Conservation (phyloP, 805 yeast genomes). For the Isabelozyma gotoi region DNA sequence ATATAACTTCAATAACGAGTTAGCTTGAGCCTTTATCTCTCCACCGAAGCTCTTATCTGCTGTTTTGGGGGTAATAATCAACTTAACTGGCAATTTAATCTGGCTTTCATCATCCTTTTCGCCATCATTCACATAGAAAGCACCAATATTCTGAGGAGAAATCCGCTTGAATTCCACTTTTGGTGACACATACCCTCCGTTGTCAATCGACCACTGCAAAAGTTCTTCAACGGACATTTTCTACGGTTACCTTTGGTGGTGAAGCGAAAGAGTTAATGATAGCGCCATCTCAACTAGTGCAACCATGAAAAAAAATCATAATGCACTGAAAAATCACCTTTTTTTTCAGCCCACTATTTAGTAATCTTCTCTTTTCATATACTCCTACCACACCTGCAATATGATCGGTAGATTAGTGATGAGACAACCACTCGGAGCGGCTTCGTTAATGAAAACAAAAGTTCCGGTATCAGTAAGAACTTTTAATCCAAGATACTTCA, state of each 20-base stretch:
- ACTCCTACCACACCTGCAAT: background rate
- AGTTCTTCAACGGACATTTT: constrained; percentile 9
- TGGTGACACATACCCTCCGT: constrained; percentile 28
- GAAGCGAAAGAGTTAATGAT: background rate
- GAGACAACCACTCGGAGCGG: background rate
- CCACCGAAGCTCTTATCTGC: constrained; percentile 17
- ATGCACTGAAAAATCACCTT: too few relatives aligned
- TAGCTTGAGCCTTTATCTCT: constrained; percentile 17
- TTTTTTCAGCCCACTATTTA: too few relatives aligned
- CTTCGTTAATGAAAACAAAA: background rate
- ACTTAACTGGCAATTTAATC: constrained; percentile 18
- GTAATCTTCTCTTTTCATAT: background rate
- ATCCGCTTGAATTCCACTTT: constrained; percentile 21
- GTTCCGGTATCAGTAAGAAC: too few relatives aligned
- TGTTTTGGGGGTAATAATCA: constrained; percentile 19
- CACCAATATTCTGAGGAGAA: constrained; percentile 24
- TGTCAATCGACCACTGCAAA: constrained; percentile 28
- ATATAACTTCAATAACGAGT: constrained; percentile 33
- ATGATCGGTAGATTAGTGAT: constrained; percentile 1
- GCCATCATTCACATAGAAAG: constrained; percentile 7
- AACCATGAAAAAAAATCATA: too few relatives aligned
- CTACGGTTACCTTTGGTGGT: background rate
- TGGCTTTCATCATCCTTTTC: constrained; percentile 6
- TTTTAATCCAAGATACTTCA: background rate
- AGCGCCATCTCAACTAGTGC: too few relatives aligned